phyloP scores from a whole-genome alignment of 2,329 filamentous ascomycete species.

The Colletotrichum trifolii region DNA sequence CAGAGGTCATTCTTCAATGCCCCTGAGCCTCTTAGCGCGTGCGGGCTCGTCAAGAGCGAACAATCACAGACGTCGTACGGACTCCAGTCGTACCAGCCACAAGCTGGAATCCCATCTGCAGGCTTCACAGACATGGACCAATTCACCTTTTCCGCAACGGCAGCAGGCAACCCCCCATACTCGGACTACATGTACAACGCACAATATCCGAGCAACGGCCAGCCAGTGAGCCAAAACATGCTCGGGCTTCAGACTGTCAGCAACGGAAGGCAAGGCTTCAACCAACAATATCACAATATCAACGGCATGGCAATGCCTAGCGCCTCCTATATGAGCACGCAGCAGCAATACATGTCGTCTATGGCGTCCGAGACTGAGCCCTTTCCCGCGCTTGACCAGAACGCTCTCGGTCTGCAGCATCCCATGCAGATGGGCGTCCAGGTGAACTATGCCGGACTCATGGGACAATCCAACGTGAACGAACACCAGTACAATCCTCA shows the following conservation, averaged over 20 bases:
- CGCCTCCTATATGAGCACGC: conserved; percentile 40
- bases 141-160: conserved; percentile 10
- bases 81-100: conserved; percentile 17
- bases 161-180: conserved; percentile 14
- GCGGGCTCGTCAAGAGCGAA: conserved; percentile 44
- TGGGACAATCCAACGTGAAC: conserved; percentile 44
- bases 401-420: conserved; percentile 51
- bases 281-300: conserved; percentile 40
- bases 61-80: conserved; percentile 32
- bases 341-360: conserved; percentile 44
- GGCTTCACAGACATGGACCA: neutral
- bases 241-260: conserved; percentile 25
- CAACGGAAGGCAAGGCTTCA: conserved; percentile 33
- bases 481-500: conserved; percentile 51
- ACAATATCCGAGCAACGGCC: conserved; percentile 18
- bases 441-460: conserved; percentile 47
- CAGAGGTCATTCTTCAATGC: conserved; percentile 47
- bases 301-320: conserved; percentile 46
- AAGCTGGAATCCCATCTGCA: conserved; percentile 3
- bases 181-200: conserved; percentile 25
- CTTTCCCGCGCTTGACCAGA: conserved; percentile 47
- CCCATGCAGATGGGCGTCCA: conserved; percentile 36
- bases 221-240: conserved; percentile 18
- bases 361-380: conserved; percentile 47
- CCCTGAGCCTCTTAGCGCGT: conserved; percentile 45